Conservation (phyloP, 306 rosid genomes). For the Crataegus laevigata region DNA sequence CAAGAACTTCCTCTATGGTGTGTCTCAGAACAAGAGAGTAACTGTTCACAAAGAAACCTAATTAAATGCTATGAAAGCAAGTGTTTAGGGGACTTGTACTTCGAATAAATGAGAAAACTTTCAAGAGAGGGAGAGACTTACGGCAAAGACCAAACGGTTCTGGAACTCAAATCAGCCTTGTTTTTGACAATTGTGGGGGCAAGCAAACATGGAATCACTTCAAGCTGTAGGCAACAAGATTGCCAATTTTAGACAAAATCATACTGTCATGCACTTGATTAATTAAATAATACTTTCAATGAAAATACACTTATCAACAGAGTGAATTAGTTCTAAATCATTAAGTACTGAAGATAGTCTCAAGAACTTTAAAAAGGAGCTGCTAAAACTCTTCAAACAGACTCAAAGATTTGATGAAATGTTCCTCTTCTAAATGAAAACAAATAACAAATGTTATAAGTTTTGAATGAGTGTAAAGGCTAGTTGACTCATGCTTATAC, state of each 20-base stretch:
- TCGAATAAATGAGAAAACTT: background rate
- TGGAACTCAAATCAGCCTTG: constrained; percentile 45
- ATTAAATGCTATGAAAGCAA: constrained; percentile 3
- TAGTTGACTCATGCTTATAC: background rate
- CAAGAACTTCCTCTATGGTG: constrained; percentile 97
- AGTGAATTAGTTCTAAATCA: background rate
- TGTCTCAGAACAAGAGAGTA: constrained; percentile 91
- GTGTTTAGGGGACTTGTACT: background rate
- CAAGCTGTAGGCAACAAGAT: constrained; percentile 57
- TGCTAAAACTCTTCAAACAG: background rate
- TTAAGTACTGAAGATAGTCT: background rate
- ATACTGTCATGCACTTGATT: background rate
- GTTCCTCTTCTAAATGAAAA: background rate
- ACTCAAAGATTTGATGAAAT: background rate
- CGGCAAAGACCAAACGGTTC: constrained; percentile 89
- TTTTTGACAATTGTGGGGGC: constrained; percentile 45
- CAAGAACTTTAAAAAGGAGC: background rate
- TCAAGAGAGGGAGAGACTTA: constrained; percentile 41
- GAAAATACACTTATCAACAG: background rate
- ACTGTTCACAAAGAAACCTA: constrained; percentile 34
- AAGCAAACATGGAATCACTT: constrained; percentile 87
- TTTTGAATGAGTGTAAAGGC: background rate
- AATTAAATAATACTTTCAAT: background rate
- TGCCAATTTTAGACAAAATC: constrained; percentile 10
- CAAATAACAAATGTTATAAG: background rate